Conservation (phyloP, 192 early-diverging fungal species). For the Dissophora globulifera region DNA sequence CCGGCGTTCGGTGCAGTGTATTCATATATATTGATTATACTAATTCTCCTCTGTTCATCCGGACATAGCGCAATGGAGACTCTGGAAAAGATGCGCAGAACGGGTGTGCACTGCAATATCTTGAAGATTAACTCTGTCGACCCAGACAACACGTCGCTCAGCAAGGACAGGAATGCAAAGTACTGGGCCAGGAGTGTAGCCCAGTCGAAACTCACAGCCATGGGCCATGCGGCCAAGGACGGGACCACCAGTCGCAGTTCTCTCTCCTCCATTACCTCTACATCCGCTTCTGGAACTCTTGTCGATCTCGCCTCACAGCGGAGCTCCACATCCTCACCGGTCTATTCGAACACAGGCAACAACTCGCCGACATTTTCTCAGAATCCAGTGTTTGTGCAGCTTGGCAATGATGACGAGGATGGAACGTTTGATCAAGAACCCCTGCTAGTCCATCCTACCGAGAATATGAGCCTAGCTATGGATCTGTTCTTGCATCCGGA, state of each 20-base stretch:
- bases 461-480: slow-evolving; percentile 18
- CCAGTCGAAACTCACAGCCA: slow-evolving; percentile 39
- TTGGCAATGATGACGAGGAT: slow-evolving; percentile 44
- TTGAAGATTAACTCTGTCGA: slow-evolving; percentile 69
- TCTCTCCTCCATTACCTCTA: slow-evolving; percentile 24
- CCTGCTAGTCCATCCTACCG: slow-evolving; percentile 13
- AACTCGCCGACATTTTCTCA: slow-evolving; percentile 46
- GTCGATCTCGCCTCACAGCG: slow-evolving; percentile 32
- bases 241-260: slow-evolving; percentile 13
- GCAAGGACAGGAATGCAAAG: slow-evolving; percentile 43
- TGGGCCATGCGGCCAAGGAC: slow-evolving; percentile 33
- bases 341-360: slow-evolving; percentile 45
- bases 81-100: slow-evolving; percentile 72
- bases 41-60: background rate
- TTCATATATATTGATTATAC: background rate
- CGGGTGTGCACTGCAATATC: slow-evolving; percentile 67
- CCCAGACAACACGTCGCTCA: slow-evolving; percentile 13
- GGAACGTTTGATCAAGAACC: slow-evolving; percentile 45
- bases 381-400: slow-evolving; percentile 39
- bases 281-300: slow-evolving; percentile 22
- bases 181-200: slow-evolving; percentile 58
- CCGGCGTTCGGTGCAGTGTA: background rate
- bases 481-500: slow-evolving; percentile 37
- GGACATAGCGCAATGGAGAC: slow-evolving; percentile 69
- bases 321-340: slow-evolving; percentile 48